Evolutionary conservation across 78 protist genomes (phyloP).

Genomic region (Blattamonas nauphoetae): DNA sequence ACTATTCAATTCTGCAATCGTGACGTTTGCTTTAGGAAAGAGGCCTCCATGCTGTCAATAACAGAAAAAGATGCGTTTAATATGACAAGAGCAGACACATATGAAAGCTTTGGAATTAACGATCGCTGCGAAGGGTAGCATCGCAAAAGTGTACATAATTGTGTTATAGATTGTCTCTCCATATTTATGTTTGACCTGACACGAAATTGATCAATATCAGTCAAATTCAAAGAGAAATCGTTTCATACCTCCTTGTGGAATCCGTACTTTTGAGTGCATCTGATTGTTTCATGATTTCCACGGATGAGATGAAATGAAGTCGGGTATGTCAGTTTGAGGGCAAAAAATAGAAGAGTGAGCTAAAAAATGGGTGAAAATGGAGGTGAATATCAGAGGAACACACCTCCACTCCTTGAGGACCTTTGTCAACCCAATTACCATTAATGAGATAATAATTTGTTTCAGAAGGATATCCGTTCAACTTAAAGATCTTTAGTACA

Average conservation of each 20-base stretch:
- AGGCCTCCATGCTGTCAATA: not conserved
- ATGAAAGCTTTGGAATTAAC: not conserved
- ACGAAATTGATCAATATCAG: not conserved
- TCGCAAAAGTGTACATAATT: not conserved
- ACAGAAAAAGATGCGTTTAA: not conserved
- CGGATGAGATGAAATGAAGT: not conserved
- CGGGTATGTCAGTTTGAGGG: not conserved
- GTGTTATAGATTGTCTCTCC: not conserved
- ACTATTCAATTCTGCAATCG: not conserved
- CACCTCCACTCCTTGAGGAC: not conserved
- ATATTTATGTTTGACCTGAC: not conserved
- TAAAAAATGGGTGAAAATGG: not conserved
- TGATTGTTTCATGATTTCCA: not conserved
- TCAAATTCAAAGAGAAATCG: not conserved
- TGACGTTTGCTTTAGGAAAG: not conserved
- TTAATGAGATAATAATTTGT: not conserved
- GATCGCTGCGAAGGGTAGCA: not conserved
- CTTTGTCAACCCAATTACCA: constrained; percentile 1
- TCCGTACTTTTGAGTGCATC: not conserved
- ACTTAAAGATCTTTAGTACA: not conserved
- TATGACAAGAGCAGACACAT: not conserved
- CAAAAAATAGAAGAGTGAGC: not conserved
- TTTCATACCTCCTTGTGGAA: not conserved
- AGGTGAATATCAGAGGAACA: not conserved
- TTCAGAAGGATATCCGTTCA: constrained; percentile 11